A percentile compares a stretch with the other conserved stretches of the same genome.
Conservation (phyloP, 768 basidiomycete genomes). For the Tulasnella sp. region DNA sequence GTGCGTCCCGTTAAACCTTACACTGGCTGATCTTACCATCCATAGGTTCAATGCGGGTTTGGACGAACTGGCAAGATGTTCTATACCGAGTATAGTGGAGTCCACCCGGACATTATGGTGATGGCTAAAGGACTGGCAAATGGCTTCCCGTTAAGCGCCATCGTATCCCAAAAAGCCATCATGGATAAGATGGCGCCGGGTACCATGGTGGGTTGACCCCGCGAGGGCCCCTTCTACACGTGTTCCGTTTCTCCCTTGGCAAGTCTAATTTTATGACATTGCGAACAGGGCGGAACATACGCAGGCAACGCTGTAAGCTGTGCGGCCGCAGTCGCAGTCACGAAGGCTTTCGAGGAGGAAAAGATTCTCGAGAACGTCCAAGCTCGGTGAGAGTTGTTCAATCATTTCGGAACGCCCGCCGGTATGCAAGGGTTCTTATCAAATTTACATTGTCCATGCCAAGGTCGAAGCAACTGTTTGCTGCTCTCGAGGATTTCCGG, state of each 20-base stretch:
- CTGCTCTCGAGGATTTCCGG: constrained; percentile 54
- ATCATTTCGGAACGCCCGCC: neutral
- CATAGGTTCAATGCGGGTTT: constrained; percentile 68
- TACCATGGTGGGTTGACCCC: constrained; percentile 56
- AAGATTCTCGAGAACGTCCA: constrained; percentile 78
- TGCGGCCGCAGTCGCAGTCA: constrained; percentile 82
- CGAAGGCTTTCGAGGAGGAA: constrained; percentile 72
- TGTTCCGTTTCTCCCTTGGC: neutral
- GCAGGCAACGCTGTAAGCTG: constrained; percentile 91
- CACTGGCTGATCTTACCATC: neutral
- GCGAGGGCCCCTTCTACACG: neutral
- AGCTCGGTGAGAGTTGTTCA: constrained; percentile 50
- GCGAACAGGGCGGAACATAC: constrained; percentile 75
- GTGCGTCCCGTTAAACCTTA: neutral
- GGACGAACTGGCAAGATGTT: constrained; percentile 82
- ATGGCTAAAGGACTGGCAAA: constrained; percentile 91
- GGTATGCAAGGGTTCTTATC: constrained; percentile 1
- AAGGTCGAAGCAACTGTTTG: constrained; percentile 71
- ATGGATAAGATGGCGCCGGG: constrained; percentile 76
- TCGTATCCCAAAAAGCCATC: constrained; percentile 73
- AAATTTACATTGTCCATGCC: neutral
- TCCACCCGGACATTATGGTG: constrained; percentile 82
- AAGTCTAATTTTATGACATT: constrained; percentile 14
- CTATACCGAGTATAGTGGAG: constrained; percentile 76
- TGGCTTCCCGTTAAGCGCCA: constrained; percentile 88